Evolutionary conservation across 192 early-diverging fungal species (phyloP).

Genomic region (Entomortierella parvispora): DNA sequence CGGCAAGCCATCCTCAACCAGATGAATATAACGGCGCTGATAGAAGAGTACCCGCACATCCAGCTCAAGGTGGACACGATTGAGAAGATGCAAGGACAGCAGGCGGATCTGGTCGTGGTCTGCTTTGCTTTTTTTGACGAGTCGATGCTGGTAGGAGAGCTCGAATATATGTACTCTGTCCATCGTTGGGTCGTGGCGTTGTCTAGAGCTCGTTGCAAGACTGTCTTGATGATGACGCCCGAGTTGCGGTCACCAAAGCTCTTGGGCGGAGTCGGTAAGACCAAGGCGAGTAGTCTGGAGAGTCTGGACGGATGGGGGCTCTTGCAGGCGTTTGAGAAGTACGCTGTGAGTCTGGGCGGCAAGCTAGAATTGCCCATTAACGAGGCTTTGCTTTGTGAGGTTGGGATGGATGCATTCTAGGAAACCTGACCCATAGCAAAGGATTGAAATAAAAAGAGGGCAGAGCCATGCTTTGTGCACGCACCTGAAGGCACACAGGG

Average conservation of each 20-base stretch:
- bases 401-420: neutral
- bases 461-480: too few species aligned
- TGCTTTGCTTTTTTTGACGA: constrained; percentile 63
- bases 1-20: constrained; percentile 42
- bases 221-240: constrained; percentile 43
- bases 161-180: constrained; percentile 54
- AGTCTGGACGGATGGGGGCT: constrained; percentile 38
- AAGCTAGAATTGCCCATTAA: constrained; percentile 25
- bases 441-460: too few species aligned
- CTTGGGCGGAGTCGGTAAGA: constrained; percentile 19
- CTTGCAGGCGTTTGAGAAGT: constrained; percentile 35
- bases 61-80: constrained; percentile 57
- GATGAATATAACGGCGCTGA: constrained; percentile 2
- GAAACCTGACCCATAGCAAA: too few species aligned
- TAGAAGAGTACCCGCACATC: constrained; percentile 17
- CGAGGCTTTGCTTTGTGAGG: constrained; percentile 9
- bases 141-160: constrained; percentile 22
- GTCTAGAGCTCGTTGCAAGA: constrained; percentile 55
- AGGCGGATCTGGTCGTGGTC: constrained; percentile 69
- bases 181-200: constrained; percentile 61
- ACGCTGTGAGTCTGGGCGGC: constrained; percentile 16
- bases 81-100: constrained; percentile 66
- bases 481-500: too few species aligned
- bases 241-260: constrained; percentile 35
- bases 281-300: constrained; percentile 18